These are phyloP conservation scores for Lotmaria passim DNA, from an alignment of 208 protist genomes.

Conservation along the genomic window DNA sequence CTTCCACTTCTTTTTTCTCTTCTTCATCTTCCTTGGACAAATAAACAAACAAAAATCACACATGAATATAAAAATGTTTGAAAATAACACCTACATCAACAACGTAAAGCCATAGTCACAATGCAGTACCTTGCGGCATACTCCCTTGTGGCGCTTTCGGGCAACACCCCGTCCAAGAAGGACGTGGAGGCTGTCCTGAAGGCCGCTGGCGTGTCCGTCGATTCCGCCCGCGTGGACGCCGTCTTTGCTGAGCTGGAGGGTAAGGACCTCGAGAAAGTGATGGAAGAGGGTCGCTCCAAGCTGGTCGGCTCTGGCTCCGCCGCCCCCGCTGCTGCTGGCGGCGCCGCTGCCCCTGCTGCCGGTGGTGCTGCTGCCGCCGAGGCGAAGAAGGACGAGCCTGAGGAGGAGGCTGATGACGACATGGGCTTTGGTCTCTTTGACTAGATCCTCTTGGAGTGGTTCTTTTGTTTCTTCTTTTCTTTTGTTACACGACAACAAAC, in stretches of 20 bases:
- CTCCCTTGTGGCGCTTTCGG: constrained; percentile 87
- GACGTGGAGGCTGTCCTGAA: constrained; percentile 92
- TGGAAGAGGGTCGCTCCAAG: constrained; percentile 89
- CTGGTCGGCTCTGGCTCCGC: constrained; percentile 76
- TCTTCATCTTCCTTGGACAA: no score
- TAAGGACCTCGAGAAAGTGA: constrained; percentile 93
- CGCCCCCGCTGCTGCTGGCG: constrained; percentile 42
- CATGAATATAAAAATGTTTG: not conserved
- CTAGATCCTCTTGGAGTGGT: constrained; percentile 44
- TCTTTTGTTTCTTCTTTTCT: constrained; percentile 25
- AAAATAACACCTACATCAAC: not conserved
- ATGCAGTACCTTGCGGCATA: constrained; percentile 96
- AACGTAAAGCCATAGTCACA: constrained; percentile 1
- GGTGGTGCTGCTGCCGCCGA: constrained; percentile 53
- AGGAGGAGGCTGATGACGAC: constrained; percentile 89
- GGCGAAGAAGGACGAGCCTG: constrained; percentile 57
- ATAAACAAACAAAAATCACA: no score
- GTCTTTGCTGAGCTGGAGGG: constrained; percentile 87
- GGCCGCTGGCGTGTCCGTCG: constrained; percentile 81
- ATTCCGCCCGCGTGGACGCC: constrained; percentile 68
- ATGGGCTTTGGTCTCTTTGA: constrained; percentile 94
- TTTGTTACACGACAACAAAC: constrained; percentile 4
- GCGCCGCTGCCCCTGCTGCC: constrained; percentile 46
- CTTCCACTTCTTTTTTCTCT: no score
- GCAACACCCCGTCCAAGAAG: constrained; percentile 77